Conservation (phyloP, 768 basidiomycete genomes). For the Candolleomyces aberdarensis region DNA sequence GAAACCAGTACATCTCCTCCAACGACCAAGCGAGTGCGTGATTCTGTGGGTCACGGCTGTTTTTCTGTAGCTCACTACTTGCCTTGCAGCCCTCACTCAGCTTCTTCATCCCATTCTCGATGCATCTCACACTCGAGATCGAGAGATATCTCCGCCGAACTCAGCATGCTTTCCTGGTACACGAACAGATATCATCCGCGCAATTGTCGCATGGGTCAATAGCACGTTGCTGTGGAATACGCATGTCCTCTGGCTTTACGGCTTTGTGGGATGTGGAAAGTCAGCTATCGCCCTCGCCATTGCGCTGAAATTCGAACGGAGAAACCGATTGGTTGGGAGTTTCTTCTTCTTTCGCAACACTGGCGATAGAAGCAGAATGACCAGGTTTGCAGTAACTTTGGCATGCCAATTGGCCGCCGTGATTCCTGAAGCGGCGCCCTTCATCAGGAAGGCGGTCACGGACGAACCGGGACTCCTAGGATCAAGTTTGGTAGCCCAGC, state of each 20-base stretch:
- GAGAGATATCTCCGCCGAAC: background rate
- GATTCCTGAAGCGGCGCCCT: background rate
- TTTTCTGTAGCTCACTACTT: too few relatives aligned
- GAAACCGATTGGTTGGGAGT: constrained; percentile 1
- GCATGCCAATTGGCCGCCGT: constrained; percentile 12
- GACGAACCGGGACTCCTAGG: constrained; percentile 5
- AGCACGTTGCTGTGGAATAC: background rate
- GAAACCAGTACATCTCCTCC: too few relatives aligned
- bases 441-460: background rate
- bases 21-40: too few relatives aligned
- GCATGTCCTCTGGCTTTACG: constrained; percentile 15
- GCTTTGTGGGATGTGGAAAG: constrained; percentile 19
- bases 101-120: background rate
- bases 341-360: constrained; percentile 14
- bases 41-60: too few relatives aligned
- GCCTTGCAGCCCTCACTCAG: background rate
- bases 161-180: background rate
- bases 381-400: constrained; percentile 8
- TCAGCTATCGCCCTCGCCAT: constrained; percentile 14
- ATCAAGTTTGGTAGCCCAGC: background rate
- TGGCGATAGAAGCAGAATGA: background rate
- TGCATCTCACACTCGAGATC: background rate
- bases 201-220: background rate
- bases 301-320: constrained; percentile 4
- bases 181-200: background rate